Percentiles rank a stretch among this genome's conserved stretches.
phyloP scores from a whole-genome alignment of 2,329 filamentous ascomycete species.

The Blumeria hordei region DNA sequence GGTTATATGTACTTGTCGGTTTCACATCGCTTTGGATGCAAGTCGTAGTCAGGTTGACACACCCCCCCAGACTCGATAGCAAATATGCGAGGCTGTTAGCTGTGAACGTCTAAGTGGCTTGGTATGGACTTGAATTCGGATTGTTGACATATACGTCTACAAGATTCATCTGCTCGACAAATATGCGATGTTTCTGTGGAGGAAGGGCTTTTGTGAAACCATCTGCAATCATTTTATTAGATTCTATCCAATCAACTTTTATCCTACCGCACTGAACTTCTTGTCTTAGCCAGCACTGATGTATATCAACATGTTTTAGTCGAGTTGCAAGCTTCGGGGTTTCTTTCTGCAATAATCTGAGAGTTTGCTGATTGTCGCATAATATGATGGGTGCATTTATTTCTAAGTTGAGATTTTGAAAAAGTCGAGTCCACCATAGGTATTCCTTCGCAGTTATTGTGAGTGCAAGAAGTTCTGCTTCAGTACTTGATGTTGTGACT shows the following conservation, averaged over 20 bases:
- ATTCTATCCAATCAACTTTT: slow-evolving; percentile 1
- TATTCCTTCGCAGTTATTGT: not conserved
- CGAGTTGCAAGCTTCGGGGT: not conserved
- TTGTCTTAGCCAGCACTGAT: slow-evolving; percentile 4
- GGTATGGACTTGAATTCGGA: not conserved
- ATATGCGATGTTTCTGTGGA: not conserved
- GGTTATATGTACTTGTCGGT: too few relatives aligned
- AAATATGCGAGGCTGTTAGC: not conserved
- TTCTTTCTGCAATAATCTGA: not conserved
- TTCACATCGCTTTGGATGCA: too few relatives aligned
- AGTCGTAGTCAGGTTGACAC: not conserved
- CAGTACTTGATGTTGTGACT: not conserved
- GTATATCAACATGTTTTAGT: not conserved
- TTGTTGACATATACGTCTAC: not conserved
- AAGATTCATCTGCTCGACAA: not conserved
- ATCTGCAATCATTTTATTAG: not conserved
- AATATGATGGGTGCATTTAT: not conserved
- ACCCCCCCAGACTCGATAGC: not conserved
- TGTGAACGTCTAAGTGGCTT: not conserved
- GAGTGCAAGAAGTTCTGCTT: not conserved
- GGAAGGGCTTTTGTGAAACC: not conserved
- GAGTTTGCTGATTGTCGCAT: slow-evolving; percentile 1
- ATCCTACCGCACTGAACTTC: slow-evolving; percentile 5
- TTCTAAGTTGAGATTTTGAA: slow-evolving; percentile 1
- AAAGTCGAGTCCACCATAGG: slow-evolving; percentile 1